Conservation (phyloP, 2,329 filamentous ascomycete genomes). For the Tolypocladium tundrense region DNA sequence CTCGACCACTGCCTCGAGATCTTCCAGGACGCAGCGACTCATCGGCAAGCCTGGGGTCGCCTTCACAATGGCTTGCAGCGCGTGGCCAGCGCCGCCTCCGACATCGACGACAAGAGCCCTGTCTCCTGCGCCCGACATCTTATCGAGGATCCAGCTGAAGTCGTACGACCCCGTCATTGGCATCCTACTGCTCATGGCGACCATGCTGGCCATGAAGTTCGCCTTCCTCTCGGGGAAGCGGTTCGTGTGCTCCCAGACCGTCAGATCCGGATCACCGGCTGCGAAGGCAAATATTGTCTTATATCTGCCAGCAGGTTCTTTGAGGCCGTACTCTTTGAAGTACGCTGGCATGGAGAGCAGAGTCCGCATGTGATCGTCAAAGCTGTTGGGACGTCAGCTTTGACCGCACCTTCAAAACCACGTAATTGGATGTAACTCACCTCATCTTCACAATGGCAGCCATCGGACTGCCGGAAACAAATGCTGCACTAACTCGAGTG, state of each 20-base stretch:
- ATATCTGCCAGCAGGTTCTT: constrained; percentile 15
- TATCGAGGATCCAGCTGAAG: constrained; percentile 16
- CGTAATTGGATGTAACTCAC: neutral
- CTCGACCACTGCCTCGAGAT: constrained; percentile 9
- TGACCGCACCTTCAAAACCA: neutral
- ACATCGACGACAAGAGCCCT: constrained; percentile 9
- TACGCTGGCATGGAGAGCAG: constrained; percentile 17
- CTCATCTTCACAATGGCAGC: neutral
- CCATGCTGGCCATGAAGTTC: constrained; percentile 19
- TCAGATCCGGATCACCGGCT: constrained; percentile 14
- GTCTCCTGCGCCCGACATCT: neutral
- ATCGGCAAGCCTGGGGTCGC: constrained; percentile 1
- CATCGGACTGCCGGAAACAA: neutral
- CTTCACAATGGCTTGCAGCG: constrained; percentile 7
- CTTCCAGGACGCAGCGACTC: constrained; percentile 6
- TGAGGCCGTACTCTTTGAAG: constrained; percentile 19
- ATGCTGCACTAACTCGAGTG: neutral
- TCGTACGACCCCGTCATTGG: constrained; percentile 18
- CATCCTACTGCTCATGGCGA: constrained; percentile 9
- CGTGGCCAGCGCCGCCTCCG: constrained; percentile 10
- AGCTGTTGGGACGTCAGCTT: constrained; percentile 7
- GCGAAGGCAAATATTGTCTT: constrained; percentile 18
- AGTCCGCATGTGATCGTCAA: constrained; percentile 13
- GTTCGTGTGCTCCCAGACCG: constrained; percentile 20
- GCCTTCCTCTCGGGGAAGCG: constrained; percentile 12